Conservation (phyloP, 2,329 filamentous ascomycete genomes). For the Diaporthe sp. region DNA sequence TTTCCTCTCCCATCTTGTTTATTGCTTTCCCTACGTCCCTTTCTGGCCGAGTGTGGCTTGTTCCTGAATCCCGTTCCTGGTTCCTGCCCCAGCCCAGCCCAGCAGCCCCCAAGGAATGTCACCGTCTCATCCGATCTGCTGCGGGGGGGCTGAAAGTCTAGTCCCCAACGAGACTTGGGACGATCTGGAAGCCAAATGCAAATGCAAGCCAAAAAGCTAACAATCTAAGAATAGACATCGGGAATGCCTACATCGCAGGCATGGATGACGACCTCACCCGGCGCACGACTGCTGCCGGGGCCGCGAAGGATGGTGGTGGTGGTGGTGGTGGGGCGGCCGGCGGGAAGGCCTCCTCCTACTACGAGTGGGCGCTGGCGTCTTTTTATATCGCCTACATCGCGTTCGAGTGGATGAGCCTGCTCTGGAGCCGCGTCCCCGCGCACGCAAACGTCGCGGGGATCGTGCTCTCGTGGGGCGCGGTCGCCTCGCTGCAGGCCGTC, state of each 20-base stretch:
- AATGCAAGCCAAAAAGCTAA: not conserved
- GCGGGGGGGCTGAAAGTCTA: not conserved
- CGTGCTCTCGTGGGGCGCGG: slow-evolving; percentile 83
- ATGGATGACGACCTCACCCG: slow-evolving; percentile 69
- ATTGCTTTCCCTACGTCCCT: not conserved
- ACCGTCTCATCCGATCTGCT: not conserved
- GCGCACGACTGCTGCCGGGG: not conserved
- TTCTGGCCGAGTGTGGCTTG: not conserved
- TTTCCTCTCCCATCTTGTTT: slow-evolving; percentile 44
- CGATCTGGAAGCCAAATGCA: not conserved
- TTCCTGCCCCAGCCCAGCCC: slow-evolving; percentile 9
- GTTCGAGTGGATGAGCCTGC: slow-evolving; percentile 75
- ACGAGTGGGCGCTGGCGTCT: slow-evolving; percentile 71
- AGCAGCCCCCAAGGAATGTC: not conserved
- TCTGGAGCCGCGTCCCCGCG: slow-evolving; percentile 71
- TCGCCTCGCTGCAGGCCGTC: slow-evolving; percentile 79
- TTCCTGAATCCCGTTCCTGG: not conserved
- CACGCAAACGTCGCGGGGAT: slow-evolving; percentile 71
- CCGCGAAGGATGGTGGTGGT: slow-evolving; percentile 55
- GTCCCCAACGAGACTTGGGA: not conserved
- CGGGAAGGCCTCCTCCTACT: slow-evolving; percentile 66
- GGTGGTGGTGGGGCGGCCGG: too few relatives aligned
- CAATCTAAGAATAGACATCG: slow-evolving; percentile 62
- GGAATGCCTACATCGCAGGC: slow-evolving; percentile 73
- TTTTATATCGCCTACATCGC: slow-evolving; percentile 74